These are phyloP conservation scores for Psilocybe cyanescens DNA, from an alignment of 768 basidiomycete species.

Conservation along the genomic window DNA sequence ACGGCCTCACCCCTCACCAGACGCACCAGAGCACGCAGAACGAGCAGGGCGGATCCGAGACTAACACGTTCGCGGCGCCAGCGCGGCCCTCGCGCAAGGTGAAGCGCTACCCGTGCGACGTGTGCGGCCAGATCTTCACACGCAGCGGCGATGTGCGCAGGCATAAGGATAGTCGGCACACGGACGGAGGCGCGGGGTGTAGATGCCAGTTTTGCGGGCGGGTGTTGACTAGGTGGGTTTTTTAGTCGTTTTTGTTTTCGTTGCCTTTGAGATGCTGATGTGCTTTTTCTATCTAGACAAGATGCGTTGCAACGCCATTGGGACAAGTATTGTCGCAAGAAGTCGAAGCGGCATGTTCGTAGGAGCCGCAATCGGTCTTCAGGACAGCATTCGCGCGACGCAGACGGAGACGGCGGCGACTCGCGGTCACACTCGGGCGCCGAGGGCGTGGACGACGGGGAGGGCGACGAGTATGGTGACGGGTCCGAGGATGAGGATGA, in stretches of 20 bases:
- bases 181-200: slow-evolving; percentile 16
- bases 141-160: slow-evolving; percentile 27
- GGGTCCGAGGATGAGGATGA: background rate
- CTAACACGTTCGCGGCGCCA: slow-evolving; percentile 21
- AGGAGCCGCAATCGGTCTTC: background rate
- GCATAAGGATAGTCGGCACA: slow-evolving; percentile 26
- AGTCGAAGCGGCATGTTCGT: slow-evolving; percentile 16
- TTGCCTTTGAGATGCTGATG: background rate
- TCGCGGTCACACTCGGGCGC: background rate
- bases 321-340: slow-evolving; percentile 27
- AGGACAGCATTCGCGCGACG: background rate
- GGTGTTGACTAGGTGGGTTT: slow-evolving; percentile 23
- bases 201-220: slow-evolving; percentile 23
- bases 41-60: slow-evolving; percentile 6
- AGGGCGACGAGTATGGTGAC: background rate
- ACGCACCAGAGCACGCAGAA: background rate
- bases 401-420: background rate
- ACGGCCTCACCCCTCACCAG: background rate
- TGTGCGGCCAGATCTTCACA: slow-evolving; percentile 27
- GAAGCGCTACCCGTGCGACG: slow-evolving; percentile 25
- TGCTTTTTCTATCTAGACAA: slow-evolving; percentile 14
- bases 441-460: background rate
- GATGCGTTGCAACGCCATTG: slow-evolving; percentile 27
- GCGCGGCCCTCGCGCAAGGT: slow-evolving; percentile 21
- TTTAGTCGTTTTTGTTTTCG: background rate